These are phyloP conservation scores for Petunia secreta DNA, from an alignment of 257 asterid genomes.

Conservation along the genomic window DNA sequence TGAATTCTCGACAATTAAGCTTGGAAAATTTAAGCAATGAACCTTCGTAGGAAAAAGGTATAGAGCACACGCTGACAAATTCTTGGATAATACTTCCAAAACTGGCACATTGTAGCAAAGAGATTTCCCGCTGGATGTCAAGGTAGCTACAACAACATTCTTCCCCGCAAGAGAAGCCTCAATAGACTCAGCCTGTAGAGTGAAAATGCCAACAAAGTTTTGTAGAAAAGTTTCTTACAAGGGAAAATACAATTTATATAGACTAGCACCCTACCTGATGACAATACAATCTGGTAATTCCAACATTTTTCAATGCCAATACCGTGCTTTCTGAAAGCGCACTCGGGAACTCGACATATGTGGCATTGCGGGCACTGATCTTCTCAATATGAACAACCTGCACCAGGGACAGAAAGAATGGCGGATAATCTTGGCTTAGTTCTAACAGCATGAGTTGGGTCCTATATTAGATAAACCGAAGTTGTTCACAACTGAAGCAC, in stretches of 20 bases:
- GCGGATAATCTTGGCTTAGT: not conserved
- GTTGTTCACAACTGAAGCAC: conserved; percentile 16
- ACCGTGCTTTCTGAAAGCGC: conserved; percentile 65
- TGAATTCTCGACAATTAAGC: conserved; percentile 13
- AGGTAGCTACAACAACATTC: conserved; percentile 89
- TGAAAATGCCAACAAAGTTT: not conserved
- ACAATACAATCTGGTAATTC: conserved; percentile 77
- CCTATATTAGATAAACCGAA: not conserved
- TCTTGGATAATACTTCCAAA: conserved; percentile 66
- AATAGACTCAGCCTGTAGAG: conserved; percentile 73
- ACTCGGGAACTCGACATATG: conserved; percentile 72
- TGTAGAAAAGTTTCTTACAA: conserved; percentile 23
- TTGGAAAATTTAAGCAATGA: conserved; percentile 26
- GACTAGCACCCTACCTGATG: conserved; percentile 67
- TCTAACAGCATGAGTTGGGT: not conserved
- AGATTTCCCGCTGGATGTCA: conserved; percentile 99
- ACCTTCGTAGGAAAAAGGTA: conserved; percentile 98
- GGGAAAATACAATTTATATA: conserved; percentile 24
- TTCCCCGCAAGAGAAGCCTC: conserved; percentile 89
- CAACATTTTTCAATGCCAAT: conserved; percentile 65
- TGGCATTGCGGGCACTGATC: conserved; percentile 65
- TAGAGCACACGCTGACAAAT: conserved; percentile 77
- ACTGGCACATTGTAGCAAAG: conserved; percentile 97
- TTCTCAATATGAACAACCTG: conserved; percentile 91
- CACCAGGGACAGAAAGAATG: conserved; percentile 30